Evolutionary conservation across 176 grass and related monocot genomes (phyloP).

Genomic region (Oryza longistaminata): DNA sequence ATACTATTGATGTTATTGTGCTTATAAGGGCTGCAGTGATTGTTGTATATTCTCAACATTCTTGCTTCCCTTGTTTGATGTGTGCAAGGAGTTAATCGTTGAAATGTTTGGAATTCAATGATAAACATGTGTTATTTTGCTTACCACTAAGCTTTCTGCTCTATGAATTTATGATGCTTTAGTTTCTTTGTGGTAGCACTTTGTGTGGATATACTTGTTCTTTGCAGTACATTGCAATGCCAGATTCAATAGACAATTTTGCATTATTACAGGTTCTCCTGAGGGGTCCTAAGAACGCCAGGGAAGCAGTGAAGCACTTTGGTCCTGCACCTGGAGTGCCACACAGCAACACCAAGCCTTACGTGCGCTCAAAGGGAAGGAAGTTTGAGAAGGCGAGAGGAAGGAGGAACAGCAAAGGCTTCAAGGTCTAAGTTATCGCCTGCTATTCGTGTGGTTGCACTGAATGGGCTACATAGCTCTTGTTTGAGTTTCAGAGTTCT

Average conservation of each 20-base stretch:
- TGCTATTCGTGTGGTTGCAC: background rate
- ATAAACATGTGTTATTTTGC: background rate
- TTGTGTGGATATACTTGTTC: background rate
- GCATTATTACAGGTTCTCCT: conserved; percentile 51
- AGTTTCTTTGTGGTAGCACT: background rate
- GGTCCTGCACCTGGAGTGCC: conserved; percentile 72
- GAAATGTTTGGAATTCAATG: background rate
- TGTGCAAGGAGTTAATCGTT: background rate
- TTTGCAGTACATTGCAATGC: background rate
- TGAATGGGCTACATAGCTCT: conserved; percentile 10
- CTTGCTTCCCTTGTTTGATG: background rate
- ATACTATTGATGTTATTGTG: background rate
- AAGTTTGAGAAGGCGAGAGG: conserved; percentile 87
- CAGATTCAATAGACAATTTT: conserved; percentile 6
- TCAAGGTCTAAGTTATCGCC: conserved; percentile 51
- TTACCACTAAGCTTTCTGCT: too few relatives aligned
- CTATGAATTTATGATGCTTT: background rate
- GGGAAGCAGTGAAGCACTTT: conserved; percentile 79
- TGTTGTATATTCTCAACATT: too few relatives aligned
- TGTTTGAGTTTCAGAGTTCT: background rate
- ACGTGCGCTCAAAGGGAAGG: conserved; percentile 71
- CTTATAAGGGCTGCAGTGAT: background rate
- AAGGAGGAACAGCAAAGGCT: conserved; percentile 78
- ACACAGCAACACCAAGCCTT: conserved; percentile 77
- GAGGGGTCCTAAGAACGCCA: conserved; percentile 75